Conservation (phyloP, 805 yeast genomes). For the Yarrowia sp. region DNA sequence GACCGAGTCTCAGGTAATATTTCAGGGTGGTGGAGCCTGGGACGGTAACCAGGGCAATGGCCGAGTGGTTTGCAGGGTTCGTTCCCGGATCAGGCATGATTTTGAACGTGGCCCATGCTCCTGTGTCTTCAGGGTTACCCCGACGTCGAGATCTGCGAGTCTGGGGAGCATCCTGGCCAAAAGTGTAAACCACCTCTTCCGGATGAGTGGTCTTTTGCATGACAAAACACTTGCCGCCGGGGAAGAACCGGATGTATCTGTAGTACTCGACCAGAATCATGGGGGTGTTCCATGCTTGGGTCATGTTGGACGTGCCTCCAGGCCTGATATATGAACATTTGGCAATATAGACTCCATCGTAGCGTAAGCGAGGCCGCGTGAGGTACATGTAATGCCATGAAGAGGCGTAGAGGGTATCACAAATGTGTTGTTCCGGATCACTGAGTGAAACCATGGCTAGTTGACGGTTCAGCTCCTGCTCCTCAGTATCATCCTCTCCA, state of each 20-base stretch:
- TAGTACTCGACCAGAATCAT: constrained; percentile 86
- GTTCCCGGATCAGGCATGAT: constrained; percentile 7
- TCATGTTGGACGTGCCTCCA: constrained; percentile 60
- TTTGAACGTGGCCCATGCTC: constrained; percentile 26
- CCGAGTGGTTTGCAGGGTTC: constrained; percentile 1
- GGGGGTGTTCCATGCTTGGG: constrained; percentile 75
- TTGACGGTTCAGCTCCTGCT: neutral
- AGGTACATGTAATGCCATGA: constrained; percentile 60
- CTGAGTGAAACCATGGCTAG: constrained; percentile 17
- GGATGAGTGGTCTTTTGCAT: constrained; percentile 29
- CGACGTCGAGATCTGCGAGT: constrained; percentile 6
- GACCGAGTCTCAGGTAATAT: constrained; percentile 12
- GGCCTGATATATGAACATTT: constrained; percentile 83
- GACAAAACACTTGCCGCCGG: constrained; percentile 68
- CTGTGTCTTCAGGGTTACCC: constrained; percentile 30
- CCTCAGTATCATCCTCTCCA: constrained; percentile 5
- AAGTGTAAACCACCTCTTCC: constrained; percentile 22
- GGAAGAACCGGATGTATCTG: constrained; percentile 80
- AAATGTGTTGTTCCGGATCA: constrained; percentile 28
- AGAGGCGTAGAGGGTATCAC: constrained; percentile 26
- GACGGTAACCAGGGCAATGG: constrained; percentile 5
- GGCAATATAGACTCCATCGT: constrained; percentile 83
- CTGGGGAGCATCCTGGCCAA: constrained; percentile 28
- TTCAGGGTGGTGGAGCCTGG: constrained; percentile 7
- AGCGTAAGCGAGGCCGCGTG: constrained; percentile 78